phyloP scores from a whole-genome alignment of 2,329 filamentous ascomycete genomes.

The Ceratocystis colombiana region DNA sequence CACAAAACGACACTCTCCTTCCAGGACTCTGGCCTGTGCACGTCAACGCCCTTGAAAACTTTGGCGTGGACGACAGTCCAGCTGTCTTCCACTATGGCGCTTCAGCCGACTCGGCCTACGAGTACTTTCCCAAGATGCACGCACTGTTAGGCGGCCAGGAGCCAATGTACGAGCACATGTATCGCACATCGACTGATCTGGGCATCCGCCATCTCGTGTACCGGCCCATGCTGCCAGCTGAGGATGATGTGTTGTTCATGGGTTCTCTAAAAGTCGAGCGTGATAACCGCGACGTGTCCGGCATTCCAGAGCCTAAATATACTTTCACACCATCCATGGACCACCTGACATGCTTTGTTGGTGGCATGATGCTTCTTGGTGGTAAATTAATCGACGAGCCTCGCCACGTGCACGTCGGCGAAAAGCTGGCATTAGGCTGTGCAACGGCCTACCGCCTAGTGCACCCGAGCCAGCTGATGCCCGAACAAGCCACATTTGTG shows the following conservation, averaged over 20 bases:
- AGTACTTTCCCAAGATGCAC: conserved; percentile 59
- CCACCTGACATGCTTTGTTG: conserved; percentile 55
- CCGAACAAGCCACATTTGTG: conserved; percentile 47
- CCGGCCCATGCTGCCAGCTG: conserved; percentile 51
- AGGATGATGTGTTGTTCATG: conserved; percentile 51
- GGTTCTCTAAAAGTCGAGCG: conserved; percentile 39
- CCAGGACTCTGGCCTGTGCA: conserved; percentile 54
- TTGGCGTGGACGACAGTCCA: conserved; percentile 35
- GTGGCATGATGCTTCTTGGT: conserved; percentile 55
- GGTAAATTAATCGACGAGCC: conserved; percentile 46
- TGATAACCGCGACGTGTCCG: neutral
- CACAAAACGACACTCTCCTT: conserved; percentile 45
- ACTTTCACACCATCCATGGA: conserved; percentile 36
- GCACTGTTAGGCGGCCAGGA: conserved; percentile 52
- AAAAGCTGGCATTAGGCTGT: conserved; percentile 52
- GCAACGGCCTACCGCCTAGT: conserved; percentile 52
- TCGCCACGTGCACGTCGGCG: conserved; percentile 47
- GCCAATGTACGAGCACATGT: conserved; percentile 35
- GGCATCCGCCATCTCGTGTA: conserved; percentile 56
- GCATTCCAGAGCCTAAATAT: conserved; percentile 26
- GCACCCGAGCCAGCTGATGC: conserved; percentile 49
- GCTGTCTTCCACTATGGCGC: conserved; percentile 44
- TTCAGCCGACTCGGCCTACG: conserved; percentile 49
- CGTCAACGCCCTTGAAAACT: conserved; percentile 47
- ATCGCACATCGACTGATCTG: conserved; percentile 43